Percentiles rank a stretch among this genome's conserved stretches.
Evolutionary conservation across 371 early-diverging fungal genomes (phyloP).

Genomic region (Saksenaea vasiformis): DNA sequence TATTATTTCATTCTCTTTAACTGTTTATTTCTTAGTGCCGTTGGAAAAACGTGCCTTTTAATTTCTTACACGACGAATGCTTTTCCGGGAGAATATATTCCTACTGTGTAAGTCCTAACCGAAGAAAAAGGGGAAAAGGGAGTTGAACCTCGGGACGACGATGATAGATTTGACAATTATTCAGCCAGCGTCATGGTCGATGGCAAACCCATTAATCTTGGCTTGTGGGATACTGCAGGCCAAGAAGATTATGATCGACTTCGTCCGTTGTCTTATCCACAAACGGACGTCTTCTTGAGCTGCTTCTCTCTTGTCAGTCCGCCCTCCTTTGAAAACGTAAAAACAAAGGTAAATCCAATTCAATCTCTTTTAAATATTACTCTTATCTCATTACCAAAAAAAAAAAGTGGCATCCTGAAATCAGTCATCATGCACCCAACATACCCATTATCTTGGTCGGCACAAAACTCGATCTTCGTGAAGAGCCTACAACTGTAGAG

Average conservation of each 20-base stretch:
- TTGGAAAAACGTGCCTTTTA: slow-evolving; percentile 95
- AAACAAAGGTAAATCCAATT: slow-evolving; percentile 57
- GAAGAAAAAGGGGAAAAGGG: not conserved
- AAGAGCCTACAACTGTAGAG: slow-evolving; percentile 85
- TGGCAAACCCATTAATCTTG: slow-evolving; percentile 92
- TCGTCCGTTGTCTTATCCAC: slow-evolving; percentile 93
- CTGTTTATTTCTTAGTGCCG: slow-evolving; percentile 59
- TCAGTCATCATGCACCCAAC: slow-evolving; percentile 91
- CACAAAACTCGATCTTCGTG: slow-evolving; percentile 96
- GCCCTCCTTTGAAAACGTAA: slow-evolving; percentile 91
- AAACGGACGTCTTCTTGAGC: slow-evolving; percentile 91
- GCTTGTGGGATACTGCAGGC: slow-evolving; percentile 98
- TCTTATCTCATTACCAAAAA: not conserved
- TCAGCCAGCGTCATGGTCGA: slow-evolving; percentile 94
- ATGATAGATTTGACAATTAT: slow-evolving; percentile 90
- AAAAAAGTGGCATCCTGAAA: slow-evolving; percentile 97
- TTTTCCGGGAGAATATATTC: slow-evolving; percentile 97
- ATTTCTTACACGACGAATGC: slow-evolving; percentile 97
- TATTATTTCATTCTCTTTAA: not conserved
- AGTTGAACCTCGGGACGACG: slow-evolving; percentile 5
- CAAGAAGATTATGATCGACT: slow-evolving; percentile 98
- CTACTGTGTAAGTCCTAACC: slow-evolving; percentile 82
- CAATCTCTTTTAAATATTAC: not conserved
- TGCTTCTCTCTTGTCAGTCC: slow-evolving; percentile 89
- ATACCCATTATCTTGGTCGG: slow-evolving; percentile 95